Base-by-base conservation (phyloP, 2,329 filamentous ascomycete genomes). In the Stenocarpella maydis region DNA sequence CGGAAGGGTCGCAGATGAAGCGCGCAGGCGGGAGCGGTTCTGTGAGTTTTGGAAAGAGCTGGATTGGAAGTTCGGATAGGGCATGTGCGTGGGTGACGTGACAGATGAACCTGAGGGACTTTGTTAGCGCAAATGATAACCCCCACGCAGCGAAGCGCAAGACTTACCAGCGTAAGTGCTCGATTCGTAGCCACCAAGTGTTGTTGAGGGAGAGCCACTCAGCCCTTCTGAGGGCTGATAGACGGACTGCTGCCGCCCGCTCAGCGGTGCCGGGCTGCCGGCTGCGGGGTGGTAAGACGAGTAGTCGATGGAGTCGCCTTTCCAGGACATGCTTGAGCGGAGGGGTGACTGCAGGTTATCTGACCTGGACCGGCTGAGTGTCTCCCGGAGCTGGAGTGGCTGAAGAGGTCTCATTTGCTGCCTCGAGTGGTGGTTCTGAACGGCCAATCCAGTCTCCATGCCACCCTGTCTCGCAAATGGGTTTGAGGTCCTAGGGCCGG, bases 241-340 rank as follows among this genome's bases (percentile, higher is more conserved):
- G 39, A 85, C 73, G 34, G 85, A 81, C 53, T 82, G 81, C 43
- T 86, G 84, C 61, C 86, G 80, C 49, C 82, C 81, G 52, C 79
- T 78, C 43, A 85, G 78, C 61, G 80, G 81, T 21, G 65, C 64
- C 4, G 87, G 83, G 74, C 84, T 87, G 8, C 78, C 76, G 10
- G 80, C 79, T 19, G 78, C 80, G 24, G 53, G 65, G 55, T 84
- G 81, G 74, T 87, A 89, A 14, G 81, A 82, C 14, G 81, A 82
- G 75, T 89, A 90, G 74, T 89, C 87, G 68, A 90, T 83, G 1
- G 85, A 80, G 71, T 88, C 86, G 17, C 86, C 85, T 76, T 89
- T 90, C 88, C 88, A 90, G 15, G 87, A 86, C 85, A 90, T 87
- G 75, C 85, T 87, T 12, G 87, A 83, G 43, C 87, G 82, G 54